Evolutionary conservation across 345 rosid species (phyloP).

Genomic region (Citropsis articulata): DNA sequence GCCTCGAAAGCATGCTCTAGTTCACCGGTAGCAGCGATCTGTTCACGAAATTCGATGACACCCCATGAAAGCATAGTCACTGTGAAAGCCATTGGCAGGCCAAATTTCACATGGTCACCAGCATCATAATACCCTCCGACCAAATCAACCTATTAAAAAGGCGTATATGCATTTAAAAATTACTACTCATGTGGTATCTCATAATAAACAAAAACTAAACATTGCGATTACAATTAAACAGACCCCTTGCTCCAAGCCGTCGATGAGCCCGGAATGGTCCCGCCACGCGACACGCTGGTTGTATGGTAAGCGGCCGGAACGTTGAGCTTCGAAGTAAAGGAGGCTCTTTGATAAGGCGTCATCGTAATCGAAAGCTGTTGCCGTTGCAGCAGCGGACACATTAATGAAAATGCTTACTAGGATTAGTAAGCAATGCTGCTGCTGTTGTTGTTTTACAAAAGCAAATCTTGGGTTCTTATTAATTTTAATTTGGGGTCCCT

Average conservation of each 20-base stretch:
- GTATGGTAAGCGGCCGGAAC: constrained; percentile 87
- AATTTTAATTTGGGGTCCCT: neutral
- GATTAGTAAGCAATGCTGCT: neutral
- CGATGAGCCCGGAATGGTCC: constrained; percentile 88
- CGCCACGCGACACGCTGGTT: constrained; percentile 91
- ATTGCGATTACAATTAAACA: constrained; percentile 8
- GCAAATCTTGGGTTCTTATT: neutral
- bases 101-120: constrained; percentile 93
- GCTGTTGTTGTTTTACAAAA: neutral
- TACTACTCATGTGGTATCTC: neutral
- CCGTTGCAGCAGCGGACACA: neutral
- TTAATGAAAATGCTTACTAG: constrained; percentile 9
- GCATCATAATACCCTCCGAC: constrained; percentile 98
- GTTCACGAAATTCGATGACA: constrained; percentile 61
- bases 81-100: constrained; percentile 96
- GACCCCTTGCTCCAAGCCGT: constrained; percentile 95
- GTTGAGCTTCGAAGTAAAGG: constrained; percentile 88
- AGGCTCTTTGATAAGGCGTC: constrained; percentile 87
- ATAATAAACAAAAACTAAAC: neutral
- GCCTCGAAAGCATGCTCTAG: constrained; percentile 75
- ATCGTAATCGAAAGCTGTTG: constrained; percentile 44
- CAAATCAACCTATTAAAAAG: constrained; percentile 64
- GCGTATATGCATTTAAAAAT: neutral
- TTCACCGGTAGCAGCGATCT: constrained; percentile 67
- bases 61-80: constrained; percentile 94